Conservation (phyloP, 202 grass and related monocot genomes). For the Cymbopogon flexuosus region DNA sequence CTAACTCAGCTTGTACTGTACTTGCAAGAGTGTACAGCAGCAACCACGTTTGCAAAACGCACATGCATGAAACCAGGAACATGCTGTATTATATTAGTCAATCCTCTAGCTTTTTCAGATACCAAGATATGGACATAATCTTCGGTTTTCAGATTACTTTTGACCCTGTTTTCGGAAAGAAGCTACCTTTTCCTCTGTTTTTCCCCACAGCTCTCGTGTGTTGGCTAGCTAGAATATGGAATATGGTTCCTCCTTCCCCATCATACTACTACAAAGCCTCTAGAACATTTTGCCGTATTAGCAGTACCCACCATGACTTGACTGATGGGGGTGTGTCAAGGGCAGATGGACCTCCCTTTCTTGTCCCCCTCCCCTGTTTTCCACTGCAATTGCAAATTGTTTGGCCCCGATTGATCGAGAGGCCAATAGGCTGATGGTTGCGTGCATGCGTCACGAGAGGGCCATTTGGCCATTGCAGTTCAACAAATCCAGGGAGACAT, state of each 20-base stretch:
- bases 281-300: neutral
- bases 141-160: neutral
- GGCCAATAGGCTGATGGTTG: neutral
- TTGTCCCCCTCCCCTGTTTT: neutral
- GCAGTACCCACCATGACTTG: neutral
- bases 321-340: neutral
- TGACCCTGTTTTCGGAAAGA: neutral
- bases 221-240: neutral
- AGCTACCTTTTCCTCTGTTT: neutral
- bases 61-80: neutral
- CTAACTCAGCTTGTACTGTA: too few relatives aligned
- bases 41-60: neutral
- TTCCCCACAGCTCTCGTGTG: neutral
- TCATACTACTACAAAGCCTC: neutral
- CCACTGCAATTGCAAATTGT: neutral
- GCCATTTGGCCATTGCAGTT: neutral
- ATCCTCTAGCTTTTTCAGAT: neutral
- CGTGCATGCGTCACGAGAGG: neutral
- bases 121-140: neutral
- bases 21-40: too few relatives aligned
- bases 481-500: slow-evolving; percentile 7
- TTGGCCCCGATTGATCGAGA: too few relatives aligned
- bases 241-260: neutral
- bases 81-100: neutral
- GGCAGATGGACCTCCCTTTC: neutral